Percentiles rank a stretch among this genome's conserved stretches.
Evolutionary conservation across 169 alveolate species (phyloP).

Genomic region (Ichthyophthirius multifiliis): DNA sequence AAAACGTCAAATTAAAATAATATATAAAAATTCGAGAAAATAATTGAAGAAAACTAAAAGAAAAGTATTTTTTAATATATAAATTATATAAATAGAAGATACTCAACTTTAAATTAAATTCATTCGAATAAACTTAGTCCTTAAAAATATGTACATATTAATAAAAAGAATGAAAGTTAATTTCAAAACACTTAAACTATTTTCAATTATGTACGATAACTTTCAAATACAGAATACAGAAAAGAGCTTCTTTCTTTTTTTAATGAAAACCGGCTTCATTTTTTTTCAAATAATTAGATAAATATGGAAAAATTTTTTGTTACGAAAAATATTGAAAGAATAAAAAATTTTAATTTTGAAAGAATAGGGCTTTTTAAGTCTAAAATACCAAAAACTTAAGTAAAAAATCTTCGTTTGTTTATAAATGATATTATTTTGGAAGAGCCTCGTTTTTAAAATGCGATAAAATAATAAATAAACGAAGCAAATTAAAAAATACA

Average conservation of each 20-base stretch:
- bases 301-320: constrained; percentile 3
- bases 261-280: neutral
- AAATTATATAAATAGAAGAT: too few species aligned
- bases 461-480: neutral
- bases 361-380: neutral
- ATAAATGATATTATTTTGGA: neutral
- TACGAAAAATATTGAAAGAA: neutral
- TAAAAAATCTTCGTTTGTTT: neutral
- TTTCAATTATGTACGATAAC: neutral
- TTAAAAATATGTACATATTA: neutral
- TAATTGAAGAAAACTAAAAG: too few species aligned
- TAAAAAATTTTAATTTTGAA: neutral
- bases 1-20: too few species aligned
- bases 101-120: too few species aligned
- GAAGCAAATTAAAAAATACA: neutral
- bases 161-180: neutral
- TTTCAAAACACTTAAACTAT: neutral
- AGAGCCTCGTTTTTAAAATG: neutral
- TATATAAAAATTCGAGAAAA: too few species aligned
- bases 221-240: neutral
- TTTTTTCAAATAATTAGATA: neutral
- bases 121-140: neutral
- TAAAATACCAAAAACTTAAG: neutral
- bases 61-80: too few species aligned
- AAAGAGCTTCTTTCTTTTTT: neutral